Evolutionary conservation across 2,329 filamentous ascomycete species (phyloP), one percentile per base, ranked within the genome.

Genomic region (Penicillium verrucosum): DNA sequence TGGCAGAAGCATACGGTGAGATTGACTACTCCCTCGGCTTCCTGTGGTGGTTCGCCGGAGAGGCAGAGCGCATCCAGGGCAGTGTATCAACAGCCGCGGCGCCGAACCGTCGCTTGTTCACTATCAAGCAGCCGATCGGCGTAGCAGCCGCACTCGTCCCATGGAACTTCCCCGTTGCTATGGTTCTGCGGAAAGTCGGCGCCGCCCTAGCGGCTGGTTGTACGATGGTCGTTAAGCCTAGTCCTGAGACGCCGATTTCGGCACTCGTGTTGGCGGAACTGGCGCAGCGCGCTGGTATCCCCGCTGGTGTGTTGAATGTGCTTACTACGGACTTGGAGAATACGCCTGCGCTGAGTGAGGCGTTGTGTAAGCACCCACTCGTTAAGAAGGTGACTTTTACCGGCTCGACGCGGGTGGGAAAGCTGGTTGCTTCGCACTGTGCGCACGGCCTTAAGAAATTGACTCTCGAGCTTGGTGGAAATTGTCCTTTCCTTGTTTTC

Each of bases 51-150:
- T 85, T 85, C 59, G 73, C 80, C 0, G 84, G 84, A 3, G 84
- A 87, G 64, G 84, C 83, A 67, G 77, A 86, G 71, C 77, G 84
- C 34, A 80, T 87, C n/a, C 79, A 82, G 27, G 89, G 89, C 16
- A 81, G 81, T 0, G 80, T 87, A 5, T 81, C 84, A 44, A 78
- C 80, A 0, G 81, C 86, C 0, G 77, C 87, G 0, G 75, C 83
- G 0, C 84, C 88, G 0, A 84, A 85, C 32, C 78, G 89, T 6
- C 80, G 88, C 12, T 80, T 86, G 3, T 83, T 92, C 59, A 88
- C 86, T 0, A 82, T 92, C 64, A 92, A 92, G 76, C 87, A 90
- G 71, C 87, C 87, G 0, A 81, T 89, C 57, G 88, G 88, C 54
- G 86, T 89, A 11, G 80, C 83, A 0, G 87, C 82, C 0, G 87